Evolutionary conservation across 1,139 yeast genomes (phyloP).

Genomic region (Zygosaccharomyces pseudobailii): DNA sequence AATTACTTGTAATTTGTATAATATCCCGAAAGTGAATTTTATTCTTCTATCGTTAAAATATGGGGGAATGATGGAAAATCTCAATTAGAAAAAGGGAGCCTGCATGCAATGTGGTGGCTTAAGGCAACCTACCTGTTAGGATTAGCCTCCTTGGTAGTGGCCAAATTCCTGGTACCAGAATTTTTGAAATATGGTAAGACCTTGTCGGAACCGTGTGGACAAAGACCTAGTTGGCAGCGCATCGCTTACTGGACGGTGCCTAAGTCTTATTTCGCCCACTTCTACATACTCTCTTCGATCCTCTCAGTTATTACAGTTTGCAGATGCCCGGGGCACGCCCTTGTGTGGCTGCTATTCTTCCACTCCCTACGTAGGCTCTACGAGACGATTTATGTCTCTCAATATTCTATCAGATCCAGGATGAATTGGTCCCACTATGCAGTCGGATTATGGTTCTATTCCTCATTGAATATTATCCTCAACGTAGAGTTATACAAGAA

Average conservation of each 20-base stretch:
- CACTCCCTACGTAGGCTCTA: slow-evolving; percentile 63
- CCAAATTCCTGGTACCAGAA: slow-evolving; percentile 25
- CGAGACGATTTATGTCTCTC: slow-evolving; percentile 55
- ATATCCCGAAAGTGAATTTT: background rate
- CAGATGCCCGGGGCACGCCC: slow-evolving; percentile 17
- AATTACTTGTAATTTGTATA: background rate
- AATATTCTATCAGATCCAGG: slow-evolving; percentile 45
- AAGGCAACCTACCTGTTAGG: slow-evolving; percentile 18
- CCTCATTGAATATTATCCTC: slow-evolving; percentile 37
- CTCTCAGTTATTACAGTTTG: slow-evolving; percentile 15
- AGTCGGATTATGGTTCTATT: slow-evolving; percentile 67
- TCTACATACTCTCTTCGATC: slow-evolving; percentile 23
- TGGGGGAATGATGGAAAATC: no score
- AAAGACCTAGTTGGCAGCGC: background rate
- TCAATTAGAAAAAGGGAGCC: no score
- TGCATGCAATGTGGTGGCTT: slow-evolving; percentile 2
- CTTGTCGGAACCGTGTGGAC: slow-evolving; percentile 18
- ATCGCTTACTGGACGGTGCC: slow-evolving; percentile 38
- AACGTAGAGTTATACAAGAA: slow-evolving; percentile 24
- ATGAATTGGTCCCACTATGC: slow-evolving; percentile 76
- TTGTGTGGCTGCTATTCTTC: slow-evolving; percentile 37
- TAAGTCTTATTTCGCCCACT: slow-evolving; percentile 41
- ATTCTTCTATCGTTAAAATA: background rate
- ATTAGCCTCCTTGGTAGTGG: slow-evolving; percentile 21
- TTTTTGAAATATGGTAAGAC: slow-evolving; percentile 41